Evolutionary conservation across 2,329 filamentous ascomycete species (phyloP).

Genomic region (Hypoxylon sp.): DNA sequence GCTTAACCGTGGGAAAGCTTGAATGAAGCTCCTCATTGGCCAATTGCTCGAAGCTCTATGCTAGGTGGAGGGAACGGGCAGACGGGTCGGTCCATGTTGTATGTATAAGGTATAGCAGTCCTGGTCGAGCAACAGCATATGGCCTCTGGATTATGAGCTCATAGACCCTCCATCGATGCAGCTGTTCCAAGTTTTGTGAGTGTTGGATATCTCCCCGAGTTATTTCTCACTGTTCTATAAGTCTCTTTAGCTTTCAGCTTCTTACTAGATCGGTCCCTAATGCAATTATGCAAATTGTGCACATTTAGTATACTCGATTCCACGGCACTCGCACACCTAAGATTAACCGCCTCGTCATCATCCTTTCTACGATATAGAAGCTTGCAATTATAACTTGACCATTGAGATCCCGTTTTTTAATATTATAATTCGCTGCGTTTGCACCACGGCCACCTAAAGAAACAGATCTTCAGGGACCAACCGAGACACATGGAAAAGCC

Average conservation of each 20-base stretch:
- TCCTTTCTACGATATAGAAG: not conserved
- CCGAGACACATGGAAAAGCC: constrained; percentile 32
- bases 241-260: constrained; percentile 5
- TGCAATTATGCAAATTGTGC: constrained; percentile 24
- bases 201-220: not conserved
- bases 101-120: not conserved
- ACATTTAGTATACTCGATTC: constrained; percentile 17
- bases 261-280: constrained; percentile 14
- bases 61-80: constrained; percentile 30
- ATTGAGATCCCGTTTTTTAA: not conserved
- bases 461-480: constrained; percentile 39
- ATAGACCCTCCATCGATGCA: not conserved
- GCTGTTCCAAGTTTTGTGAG: constrained; percentile 19
- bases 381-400: not conserved
- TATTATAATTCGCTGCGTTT: not conserved
- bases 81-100: constrained; percentile 42
- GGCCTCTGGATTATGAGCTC: constrained; percentile 18
- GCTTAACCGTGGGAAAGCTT: constrained; percentile 15
- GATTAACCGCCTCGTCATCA: not conserved
- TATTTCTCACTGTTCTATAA: not conserved
- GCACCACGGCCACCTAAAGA: not conserved
- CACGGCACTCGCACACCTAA: not conserved
- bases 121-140: constrained; percentile 9
- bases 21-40: constrained; percentile 39
- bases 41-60: constrained; percentile 32